Evolutionary conservation across 345 rosid species (phyloP), one percentile per base, ranked within the genome.

Genomic region (Sisymbrium altissimum): DNA sequence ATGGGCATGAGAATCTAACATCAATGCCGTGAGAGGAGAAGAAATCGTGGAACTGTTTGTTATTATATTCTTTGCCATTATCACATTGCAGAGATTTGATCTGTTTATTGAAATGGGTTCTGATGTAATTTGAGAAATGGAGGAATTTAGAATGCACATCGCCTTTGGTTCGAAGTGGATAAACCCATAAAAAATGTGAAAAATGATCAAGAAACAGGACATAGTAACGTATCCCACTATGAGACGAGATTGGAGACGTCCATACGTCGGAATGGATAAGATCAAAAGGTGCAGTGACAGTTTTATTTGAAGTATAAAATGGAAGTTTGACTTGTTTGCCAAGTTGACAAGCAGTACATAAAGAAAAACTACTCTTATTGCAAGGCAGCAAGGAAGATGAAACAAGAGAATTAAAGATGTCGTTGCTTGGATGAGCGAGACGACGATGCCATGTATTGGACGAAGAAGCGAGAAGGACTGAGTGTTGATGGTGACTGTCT

Each of bases 381-480:
- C 0, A 6, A 7, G 2, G 8, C 5, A 6, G 1, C 6, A 1
- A 0, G 6, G 1, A 5, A 0, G 7, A 32, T 2, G 7, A 6
- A 0, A 32, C 5, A 4, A 32, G 1, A 32, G 35, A 32, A 32
- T 6, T 4, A 0, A 32, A 1, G 6, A 6, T 1, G 1, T 0
- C 7, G 7, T 32, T 5, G 6, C 4, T 32, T 4, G 7, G 1
- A 6, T 32, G 35, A 1, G 5, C 35, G 0, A 32, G 35, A 5
- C 35, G 7, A 0, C 0, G 0, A 6, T 32, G 35, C 35, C 35
- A 32, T 5, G 7, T 6, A 5, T 4, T 4, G 1, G n/a, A n/a
- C n/a, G 38, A 0, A 8, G 38, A 35, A 0, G 10, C 10, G 9
- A 35, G 7, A 2, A 35, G 10, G 1, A 10, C 38, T 7, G 9